Percentiles rank a stretch among this genome's conserved stretches.
Evolutionary conservation across 331 rosid species (phyloP).

Genomic region (Quercus phellos): DNA sequence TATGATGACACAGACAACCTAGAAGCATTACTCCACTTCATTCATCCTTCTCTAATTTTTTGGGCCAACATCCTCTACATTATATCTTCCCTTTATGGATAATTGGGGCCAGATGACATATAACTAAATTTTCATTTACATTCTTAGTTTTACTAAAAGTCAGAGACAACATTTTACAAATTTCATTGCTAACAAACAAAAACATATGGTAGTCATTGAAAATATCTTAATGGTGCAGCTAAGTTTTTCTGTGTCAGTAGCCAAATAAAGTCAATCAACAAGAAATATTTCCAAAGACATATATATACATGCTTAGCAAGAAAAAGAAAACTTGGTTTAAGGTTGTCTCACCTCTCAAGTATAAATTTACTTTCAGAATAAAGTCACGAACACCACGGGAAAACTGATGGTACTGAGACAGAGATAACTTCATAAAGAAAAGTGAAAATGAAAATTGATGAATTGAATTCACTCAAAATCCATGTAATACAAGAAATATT

Average conservation of each 20-base stretch:
- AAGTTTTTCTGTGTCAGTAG: neutral
- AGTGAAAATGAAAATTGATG: neutral
- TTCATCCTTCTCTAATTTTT: neutral
- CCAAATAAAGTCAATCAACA: neutral
- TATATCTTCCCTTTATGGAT: neutral
- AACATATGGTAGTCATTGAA: neutral
- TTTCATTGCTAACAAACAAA: neutral
- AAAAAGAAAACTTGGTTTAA: neutral
- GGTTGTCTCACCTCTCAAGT: neutral
- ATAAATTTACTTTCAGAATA: neutral
- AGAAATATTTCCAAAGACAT: neutral
- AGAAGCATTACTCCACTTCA: neutral
- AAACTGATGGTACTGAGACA: neutral
- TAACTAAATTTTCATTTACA: neutral
- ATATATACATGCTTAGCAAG: neutral
- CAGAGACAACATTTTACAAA: neutral
- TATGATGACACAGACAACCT: neutral
- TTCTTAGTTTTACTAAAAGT: neutral
- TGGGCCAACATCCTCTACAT: neutral
- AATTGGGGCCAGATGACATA: neutral
- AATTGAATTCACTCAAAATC: conserved; percentile 3
- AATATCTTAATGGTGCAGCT: neutral
- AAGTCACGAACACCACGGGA: neutral
- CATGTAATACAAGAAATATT: conserved; percentile 8
- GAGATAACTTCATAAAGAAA: neutral